Base-by-base conservation (phyloP, 495 filamentous ascomycete genomes). In the Daldinia bambusicola region DNA sequence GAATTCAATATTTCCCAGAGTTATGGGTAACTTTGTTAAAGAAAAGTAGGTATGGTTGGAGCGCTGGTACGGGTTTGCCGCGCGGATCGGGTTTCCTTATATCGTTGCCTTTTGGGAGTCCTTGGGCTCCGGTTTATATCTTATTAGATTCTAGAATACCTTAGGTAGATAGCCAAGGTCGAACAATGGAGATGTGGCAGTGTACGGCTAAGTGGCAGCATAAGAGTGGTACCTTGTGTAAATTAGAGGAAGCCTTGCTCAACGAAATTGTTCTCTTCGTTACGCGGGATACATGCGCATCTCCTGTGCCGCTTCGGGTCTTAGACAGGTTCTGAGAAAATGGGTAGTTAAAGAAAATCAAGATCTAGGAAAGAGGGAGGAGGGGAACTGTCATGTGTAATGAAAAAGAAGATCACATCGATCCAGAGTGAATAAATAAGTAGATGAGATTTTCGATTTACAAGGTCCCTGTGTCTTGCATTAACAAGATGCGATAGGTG, bases 101-200 rank as follows among this genome's bases (percentile, higher is more conserved):
- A 26, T 34, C n/a, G 5, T 55, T 48, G 37, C 34, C 41, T 31
- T 40, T 41, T 56, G 55, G 55, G 38, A 38, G n/a, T 1, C 43
- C 55, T 53, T 36, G 16, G 55, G 22, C 16, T 30, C 55, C 60
- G 41, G 43, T 57, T 53, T 43, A 8, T 45, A 2, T n/a, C n/a
- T 22, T 69, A 51, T 56, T 61, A 61, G 1, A 48, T 48, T 16
- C 18, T 20, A 48, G n/a, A 20, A n/a, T n/a, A n/a, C n/a, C n/a
- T 7, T 12, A 48, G 40, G 43, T 48, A 16, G 38, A 36, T 38
- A 58, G 43, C 20, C 62, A 57, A 66, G 16, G 68, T 66, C 52
- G 57, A 71, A 63, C 37, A 53, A 41, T 26, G 37, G 52, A 26
- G 52, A 37, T 55, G 59, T 63, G 69, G 63, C 68, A 61, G 68